Base-by-base conservation (phyloP, 2,329 filamentous ascomycete genomes). In the Venturia pyrina region DNA sequence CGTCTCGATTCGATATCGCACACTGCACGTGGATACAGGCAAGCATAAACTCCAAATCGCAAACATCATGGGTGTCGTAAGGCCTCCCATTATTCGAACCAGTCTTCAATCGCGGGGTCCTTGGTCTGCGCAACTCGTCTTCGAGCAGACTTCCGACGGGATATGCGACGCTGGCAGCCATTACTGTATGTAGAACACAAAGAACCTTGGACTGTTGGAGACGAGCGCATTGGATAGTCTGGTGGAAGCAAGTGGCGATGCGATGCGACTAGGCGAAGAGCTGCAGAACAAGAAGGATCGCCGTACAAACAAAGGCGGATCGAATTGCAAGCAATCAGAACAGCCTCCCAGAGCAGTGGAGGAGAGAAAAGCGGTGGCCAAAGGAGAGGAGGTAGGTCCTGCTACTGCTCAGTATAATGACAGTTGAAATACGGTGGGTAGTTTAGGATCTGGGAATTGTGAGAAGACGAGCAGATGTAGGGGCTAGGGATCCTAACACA, bases 141-240 rank as follows among this genome's bases (percentile, higher is more conserved):
- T 71, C 74, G 75, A 69, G 75, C 72, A 67, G 75, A 75, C 72
- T 73, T 72, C 67, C 75, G 76, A 69, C 76, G 71, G 70, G 76
- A 71, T 70, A 74, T 72, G 74, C 75, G 75, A 77, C 76, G 73
- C 76, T 73, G 71, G 76, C 74, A 73, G 80, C 79, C 80, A 82
- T 82, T 73, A 70, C 76, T 73, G 66, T 69, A 67, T 69, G 65
- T 66, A 68, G 68, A 71, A 66, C 70, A 66, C 66, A 57, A 61
- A 66, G 68, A 70, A 66, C 68, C 62, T 67, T 67, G 69, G 68
- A 68, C 67, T 57, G 64, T 50, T 41, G 64, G 62, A 56, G 56
- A 34, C 46, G 40, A 34, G 64, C 64, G 56, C 64, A 66, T 66
- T 66, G 41, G 70, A 69, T 28, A 43, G 53, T 57, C 34, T 64